Conservation (phyloP, 148 eudicot species). For the Chenopodium album region DNA sequence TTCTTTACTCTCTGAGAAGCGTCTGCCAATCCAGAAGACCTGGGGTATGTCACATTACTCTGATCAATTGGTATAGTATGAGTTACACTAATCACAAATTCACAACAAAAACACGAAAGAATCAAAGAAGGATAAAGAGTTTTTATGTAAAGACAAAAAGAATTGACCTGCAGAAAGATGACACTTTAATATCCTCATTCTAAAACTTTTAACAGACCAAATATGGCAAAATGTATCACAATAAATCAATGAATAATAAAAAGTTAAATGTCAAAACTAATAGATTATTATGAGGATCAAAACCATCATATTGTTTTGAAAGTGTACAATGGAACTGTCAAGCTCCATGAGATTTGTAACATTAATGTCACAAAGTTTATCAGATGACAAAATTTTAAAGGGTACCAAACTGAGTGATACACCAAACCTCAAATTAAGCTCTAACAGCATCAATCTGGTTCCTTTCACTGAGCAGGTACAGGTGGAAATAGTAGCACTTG, state of each 20-base stretch:
- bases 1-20: slow-evolving; percentile 59
- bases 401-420: not conserved
- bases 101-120: not conserved
- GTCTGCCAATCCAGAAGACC: slow-evolving; percentile 56
- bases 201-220: not conserved
- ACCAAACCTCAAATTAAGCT: not conserved
- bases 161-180: not conserved
- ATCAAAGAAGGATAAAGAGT: too few species aligned
- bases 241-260: not conserved
- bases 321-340: not conserved
- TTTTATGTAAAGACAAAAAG: not conserved
- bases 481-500: slow-evolving; percentile 47
- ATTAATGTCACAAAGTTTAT: not conserved
- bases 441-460: not conserved
- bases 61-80: not conserved
- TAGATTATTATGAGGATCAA: not conserved
- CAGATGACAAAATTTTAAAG: not conserved
- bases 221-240: not conserved
- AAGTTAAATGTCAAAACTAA: not conserved
- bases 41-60: slow-evolving; percentile 49
- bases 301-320: not conserved
- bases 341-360: not conserved
- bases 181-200: not conserved
- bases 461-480: slow-evolving; percentile 45
- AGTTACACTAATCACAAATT: not conserved